Conservation (phyloP, 441 rosid species). For the Jatropha multifida region DNA sequence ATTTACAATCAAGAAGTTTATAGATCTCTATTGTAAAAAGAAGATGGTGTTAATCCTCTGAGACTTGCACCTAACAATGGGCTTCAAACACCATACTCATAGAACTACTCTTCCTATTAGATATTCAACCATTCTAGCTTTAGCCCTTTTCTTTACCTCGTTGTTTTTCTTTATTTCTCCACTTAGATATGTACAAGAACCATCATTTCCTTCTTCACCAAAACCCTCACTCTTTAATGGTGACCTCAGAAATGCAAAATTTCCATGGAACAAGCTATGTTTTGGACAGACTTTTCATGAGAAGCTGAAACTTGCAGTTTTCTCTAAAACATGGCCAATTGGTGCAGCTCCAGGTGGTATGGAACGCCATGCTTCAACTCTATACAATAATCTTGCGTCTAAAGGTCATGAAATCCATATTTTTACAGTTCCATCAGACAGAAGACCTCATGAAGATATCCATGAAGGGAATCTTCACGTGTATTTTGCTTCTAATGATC, state of each 20-base stretch:
- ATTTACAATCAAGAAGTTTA: neutral
- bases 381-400: constrained; percentile 50
- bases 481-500: constrained; percentile 60
- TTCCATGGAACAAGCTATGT: constrained; percentile 69
- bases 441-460: constrained; percentile 38
- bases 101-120: constrained; percentile 33
- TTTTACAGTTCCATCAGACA: constrained; percentile 68
- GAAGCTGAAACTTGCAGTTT: constrained; percentile 67
- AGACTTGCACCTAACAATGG: constrained; percentile 26
- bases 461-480: constrained; percentile 53
- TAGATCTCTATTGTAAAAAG: neutral
- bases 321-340: constrained; percentile 28
- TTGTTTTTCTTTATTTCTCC: constrained; percentile 40
- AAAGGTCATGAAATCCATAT: constrained; percentile 66
- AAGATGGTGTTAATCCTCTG: neutral
- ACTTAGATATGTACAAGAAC: constrained; percentile 12
- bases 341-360: constrained; percentile 66
- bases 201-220: neutral
- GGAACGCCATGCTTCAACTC: constrained; percentile 67
- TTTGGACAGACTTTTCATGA: constrained; percentile 39
- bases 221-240: constrained; percentile 33
- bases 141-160: constrained; percentile 37
- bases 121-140: constrained; percentile 35
- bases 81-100: constrained; percentile 33
- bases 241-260: constrained; percentile 55